Conservation (phyloP, 768 basidiomycete species). For the Suillus sp. region DNA sequence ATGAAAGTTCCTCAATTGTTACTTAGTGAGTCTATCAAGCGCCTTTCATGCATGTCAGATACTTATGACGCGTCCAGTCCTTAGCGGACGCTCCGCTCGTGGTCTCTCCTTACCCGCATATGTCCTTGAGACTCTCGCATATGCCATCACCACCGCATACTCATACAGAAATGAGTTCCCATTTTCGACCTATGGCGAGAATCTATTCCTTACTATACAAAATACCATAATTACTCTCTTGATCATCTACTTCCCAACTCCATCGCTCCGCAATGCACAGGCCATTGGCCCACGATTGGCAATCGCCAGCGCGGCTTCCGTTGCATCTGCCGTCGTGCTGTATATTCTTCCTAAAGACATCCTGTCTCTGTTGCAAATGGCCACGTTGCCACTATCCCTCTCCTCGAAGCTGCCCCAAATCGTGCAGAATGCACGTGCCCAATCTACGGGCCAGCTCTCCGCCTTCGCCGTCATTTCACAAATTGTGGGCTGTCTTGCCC, state of each 20-base stretch:
- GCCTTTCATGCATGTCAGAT: conserved; percentile 1
- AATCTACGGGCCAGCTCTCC: conserved; percentile 91
- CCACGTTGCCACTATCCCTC: conserved; percentile 88
- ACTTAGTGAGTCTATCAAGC: conserved; percentile 55
- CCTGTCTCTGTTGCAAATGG: conserved; percentile 74
- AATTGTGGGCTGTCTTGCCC: conserved; percentile 84
- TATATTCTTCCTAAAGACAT: conserved; percentile 46
- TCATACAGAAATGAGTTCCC: conserved; percentile 85
- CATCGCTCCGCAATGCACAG: conserved; percentile 27
- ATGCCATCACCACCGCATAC: conserved; percentile 88
- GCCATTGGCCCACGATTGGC: conserved; percentile 35
- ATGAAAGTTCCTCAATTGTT: conserved; percentile 97
- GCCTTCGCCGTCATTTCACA: conserved; percentile 90
- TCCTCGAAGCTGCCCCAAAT: conserved; percentile 97
- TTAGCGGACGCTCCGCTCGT: conserved; percentile 72
- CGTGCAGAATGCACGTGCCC: conserved; percentile 68
- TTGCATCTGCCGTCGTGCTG: conserved; percentile 44
- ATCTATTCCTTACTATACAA: conserved; percentile 89
- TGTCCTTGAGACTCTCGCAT: conserved; percentile 86
- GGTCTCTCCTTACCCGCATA: conserved; percentile 89
- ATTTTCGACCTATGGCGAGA: conserved; percentile 98
- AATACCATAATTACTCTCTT: conserved; percentile 87
- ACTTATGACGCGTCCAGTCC: conserved; percentile 46
- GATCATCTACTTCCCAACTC: conserved; percentile 66
- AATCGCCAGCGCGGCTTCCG: conserved; percentile 32